Base-by-base conservation (phyloP, 1,139 yeast species). In the Martiniozyma asiatica region DNA sequence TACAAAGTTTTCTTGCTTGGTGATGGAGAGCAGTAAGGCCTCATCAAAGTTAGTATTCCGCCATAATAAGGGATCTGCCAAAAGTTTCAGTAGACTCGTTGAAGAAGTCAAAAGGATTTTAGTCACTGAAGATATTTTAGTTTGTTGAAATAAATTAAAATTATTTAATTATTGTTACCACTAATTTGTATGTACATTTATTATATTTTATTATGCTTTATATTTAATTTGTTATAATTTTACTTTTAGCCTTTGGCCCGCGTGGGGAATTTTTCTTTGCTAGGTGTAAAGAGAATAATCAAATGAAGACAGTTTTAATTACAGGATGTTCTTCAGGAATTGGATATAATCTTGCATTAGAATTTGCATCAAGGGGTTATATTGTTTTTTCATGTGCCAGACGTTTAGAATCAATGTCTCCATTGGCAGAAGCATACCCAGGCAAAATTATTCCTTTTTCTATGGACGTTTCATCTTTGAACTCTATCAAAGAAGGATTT, bases 251-350 rank as follows among this genome's bases (percentile, higher is more conserved):
- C n/a, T n/a, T n/a, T n/a, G n/a, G n/a, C n/a, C n/a, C n/a, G n/a
- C n/a, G n/a, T n/a, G n/a, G n/a, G n/a, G n/a, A n/a, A n/a, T n/a
- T n/a, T n/a, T n/a, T n/a, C n/a, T n/a, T n/a, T n/a, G n/a, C n/a
- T n/a, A n/a, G n/a, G n/a, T n/a, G n/a, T n/a, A n/a, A n/a, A n/a
- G n/a, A n/a, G n/a, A n/a, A n/a, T n/a, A n/a, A n/a, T n/a, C n/a
- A n/a, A n/a, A n/a, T n/a, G n/a, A 25, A 25, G 22, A 40, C 48
- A 11, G 85, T 73, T 2, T 56, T 78, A 25, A 68, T 81, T 20
- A 81, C 93, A 1, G 94, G 93, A 7, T 81, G 82, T 12, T 77
- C 89, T 0, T 75, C 87, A 0, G 94, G 93, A 8, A 81, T 81
- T 40, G 94, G 93, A 4, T 69, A 58, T 47, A 71, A 73, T 12